Evolutionary conservation across 306 rosid genomes (phyloP).

Genomic region (Mimosa pudica): DNA sequence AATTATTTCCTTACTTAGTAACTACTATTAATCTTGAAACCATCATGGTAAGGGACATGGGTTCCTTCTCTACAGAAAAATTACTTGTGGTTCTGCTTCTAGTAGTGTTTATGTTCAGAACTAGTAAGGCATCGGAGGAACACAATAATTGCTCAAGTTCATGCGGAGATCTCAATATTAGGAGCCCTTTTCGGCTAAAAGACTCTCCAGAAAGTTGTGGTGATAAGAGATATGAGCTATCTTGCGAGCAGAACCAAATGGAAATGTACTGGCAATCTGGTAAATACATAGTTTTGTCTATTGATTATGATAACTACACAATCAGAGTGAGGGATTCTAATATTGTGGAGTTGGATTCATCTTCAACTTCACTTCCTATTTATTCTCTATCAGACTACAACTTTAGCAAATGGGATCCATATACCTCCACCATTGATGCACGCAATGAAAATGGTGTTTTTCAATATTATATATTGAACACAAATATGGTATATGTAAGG

Average conservation of each 20-base stretch:
- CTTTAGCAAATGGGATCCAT: neutral
- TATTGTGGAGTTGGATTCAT: neutral
- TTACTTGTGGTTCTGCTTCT: neutral
- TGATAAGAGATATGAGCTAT: neutral
- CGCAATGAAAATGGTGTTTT: neutral
- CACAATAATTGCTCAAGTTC: neutral
- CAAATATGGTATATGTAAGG: neutral
- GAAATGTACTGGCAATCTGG: neutral
- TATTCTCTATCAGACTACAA: neutral
- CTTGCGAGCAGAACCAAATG: conserved; percentile 1
- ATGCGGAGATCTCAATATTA: conserved; percentile 32
- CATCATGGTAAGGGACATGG: neutral
- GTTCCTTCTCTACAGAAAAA: neutral
- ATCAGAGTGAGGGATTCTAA: conserved; percentile 1
- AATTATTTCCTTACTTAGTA: no score
- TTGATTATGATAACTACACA: neutral
- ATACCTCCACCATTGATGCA: neutral
- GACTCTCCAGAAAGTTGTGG: neutral
- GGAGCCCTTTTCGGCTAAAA: conserved; percentile 30
- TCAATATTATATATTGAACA: neutral
- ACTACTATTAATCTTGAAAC: neutral
- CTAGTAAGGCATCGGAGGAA: neutral
- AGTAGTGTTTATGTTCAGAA: neutral
- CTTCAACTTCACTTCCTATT: neutral
- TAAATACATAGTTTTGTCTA: neutral